Base-by-base conservation (phyloP, 78 protist species). In the Chrysochromulina tobinii region DNA sequence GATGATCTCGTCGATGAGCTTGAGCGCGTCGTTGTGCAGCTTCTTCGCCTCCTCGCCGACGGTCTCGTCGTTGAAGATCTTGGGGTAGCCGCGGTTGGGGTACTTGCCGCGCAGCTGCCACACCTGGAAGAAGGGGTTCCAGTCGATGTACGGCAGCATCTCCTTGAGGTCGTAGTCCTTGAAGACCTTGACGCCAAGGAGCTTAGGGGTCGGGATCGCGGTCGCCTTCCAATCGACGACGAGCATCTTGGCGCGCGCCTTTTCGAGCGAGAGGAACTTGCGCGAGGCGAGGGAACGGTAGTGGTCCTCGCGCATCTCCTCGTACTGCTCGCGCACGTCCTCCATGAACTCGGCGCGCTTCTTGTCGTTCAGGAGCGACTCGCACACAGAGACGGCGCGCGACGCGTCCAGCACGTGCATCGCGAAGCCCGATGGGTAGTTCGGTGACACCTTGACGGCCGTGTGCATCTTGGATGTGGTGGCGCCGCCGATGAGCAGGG, bases 401-500 rank as follows among this genome's bases (percentile, higher is more conserved):
- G 98, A 95, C 11, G 99, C 99, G 77, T 99, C 99, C 15, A 97
- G 95, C 55, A 98, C 99, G 90, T 98, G 99, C 8, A 98, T 88
- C 8, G 85, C 90, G 53, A 98, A 96, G 64, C 85, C 73, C 20
- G 79, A 23, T 18, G 72, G 72, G 91, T 97, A 98, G 57, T 90
- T 95, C 23, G 99, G 98, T 23, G 95, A 69, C 15, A 99, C 93
- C 96, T 99, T 99, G 64, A 98, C 99, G 17, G 99, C 99, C 3
- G 99, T 98, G 96, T 99, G 99, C 91, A 97, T 94, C 73, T 93
- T 91, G 9, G 99, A 97, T 0, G 99, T 99, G 6, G 99, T 98
- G 5, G 99, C 99, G 81, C 99, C 99, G 25, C 99, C 99, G 92
- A 99, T 98, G 88, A 99, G 95, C 11, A 99, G 93, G 59, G 99